Base-by-base conservation (phyloP, 169 alveolate genomes). In the Ichthyophthirius multifiliis region DNA sequence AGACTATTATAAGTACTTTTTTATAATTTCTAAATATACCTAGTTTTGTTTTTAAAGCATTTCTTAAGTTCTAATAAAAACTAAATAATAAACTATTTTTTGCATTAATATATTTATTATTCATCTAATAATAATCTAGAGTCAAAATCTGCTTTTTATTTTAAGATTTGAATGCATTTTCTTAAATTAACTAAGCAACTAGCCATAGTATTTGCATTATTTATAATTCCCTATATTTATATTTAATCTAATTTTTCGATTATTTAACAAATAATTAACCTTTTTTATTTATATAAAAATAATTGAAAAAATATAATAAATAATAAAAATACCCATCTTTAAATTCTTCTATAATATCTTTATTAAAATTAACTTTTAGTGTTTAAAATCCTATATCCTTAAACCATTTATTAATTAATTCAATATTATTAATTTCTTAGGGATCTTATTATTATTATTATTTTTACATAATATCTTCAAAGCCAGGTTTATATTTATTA, bases 171-270 rank as follows among this genome's bases (percentile, higher is more conserved):
- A 35, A 81, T 46, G 30, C 73, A 81, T 35, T 81, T 81, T 43
- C 82, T 81, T 0, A 81, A 55, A 81, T 81, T 81, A 4, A 43
- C 82, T 39, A 81, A 48, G 23, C 86, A 81, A 48, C 76, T 76
- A 31, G 82, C 86, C 30, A 39, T 44, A 7, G 86, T 81, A 12
- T 71, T 55, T 1, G 86, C 82, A 12, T 81, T 81, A 7, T 47
- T 18, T 32, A 45, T 47, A 9, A 81, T 6, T 35, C 86, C 86
- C 7, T 62, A 39, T 18, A 81, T 71, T 27, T 55, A 37, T 12
- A 62, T 48, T 12, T 55, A 43, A 16, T 81, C 86, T 1, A 81
- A 39, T 34, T 55, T 81, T 32, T 81, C 47, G 4, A 81, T 63
- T 32, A 81, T 34, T 9, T 39, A 18, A 32, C 81, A 81, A 13